Base-by-base conservation (phyloP, 345 rosid species). In the Eutrema yunnanense region DNA sequence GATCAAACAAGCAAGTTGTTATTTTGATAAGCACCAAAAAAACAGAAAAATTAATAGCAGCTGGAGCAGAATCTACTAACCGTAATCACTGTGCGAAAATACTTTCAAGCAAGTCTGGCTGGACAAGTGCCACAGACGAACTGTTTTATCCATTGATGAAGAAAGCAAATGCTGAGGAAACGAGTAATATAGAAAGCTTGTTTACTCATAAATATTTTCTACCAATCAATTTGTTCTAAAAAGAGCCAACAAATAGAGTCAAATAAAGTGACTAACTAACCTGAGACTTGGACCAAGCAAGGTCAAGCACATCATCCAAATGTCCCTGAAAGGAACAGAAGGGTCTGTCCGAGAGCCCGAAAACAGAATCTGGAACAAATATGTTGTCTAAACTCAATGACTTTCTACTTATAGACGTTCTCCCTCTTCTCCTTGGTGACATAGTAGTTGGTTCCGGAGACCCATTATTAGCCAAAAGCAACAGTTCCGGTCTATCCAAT, bases 231-330 rank as follows among this genome's bases (percentile, higher is more conserved):
- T 22, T 22, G 26, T 22, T 22, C 26, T 22, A 22, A 22, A 59
- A 3, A 52, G 42, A 32, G 50, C 6, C 40, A 41, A 8, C 0
- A 11, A 59, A 33, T 22, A 27, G n/a, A 13, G 60, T 5, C 33
- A 26, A 48, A 30, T 19, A 4, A 38, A 33, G 40, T 54, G 47
- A 44, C 40, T 8, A 56, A 79, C 96, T 70, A 62, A 93, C 98
- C 97, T 82, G 96, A 79, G 96, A 87, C 81, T 88, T 88, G 56
- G 99, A 95, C 99, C 99, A 95, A n/a, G 99, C 87, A 42, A 95
- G 89, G 79, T 95, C 99, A 38, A 90, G 97, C 67, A 95, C 99
- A 78, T 82, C 96, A 80, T 85, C 71, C n/a, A 68, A 47, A 81
- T 95, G 99, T 40, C 99, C 96, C 57, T 75, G 73, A 62, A 95